Conservation (phyloP, 768 basidiomycete species). For the Boletus subcaerulescens region DNA sequence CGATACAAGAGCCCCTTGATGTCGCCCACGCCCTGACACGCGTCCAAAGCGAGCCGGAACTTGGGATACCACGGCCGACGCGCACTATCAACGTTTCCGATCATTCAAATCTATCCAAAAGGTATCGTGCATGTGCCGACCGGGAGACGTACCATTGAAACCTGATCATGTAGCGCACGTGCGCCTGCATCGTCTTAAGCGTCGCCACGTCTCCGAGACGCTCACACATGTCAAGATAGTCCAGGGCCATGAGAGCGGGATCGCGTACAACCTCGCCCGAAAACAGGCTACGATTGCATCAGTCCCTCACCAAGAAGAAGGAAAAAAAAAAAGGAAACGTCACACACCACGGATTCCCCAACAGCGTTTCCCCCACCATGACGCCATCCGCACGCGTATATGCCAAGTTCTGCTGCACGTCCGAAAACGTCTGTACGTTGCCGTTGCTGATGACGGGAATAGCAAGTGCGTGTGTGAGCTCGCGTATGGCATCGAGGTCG, state of each 20-base stretch:
- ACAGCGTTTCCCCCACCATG: conserved; percentile 79
- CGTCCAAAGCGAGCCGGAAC: conserved; percentile 46
- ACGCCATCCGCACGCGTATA: conserved; percentile 66
- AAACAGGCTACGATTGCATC: conserved; percentile 51
- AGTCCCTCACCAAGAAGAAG: neutral
- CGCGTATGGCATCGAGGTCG: conserved; percentile 57
- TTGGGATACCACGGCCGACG: conserved; percentile 56
- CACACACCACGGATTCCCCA: conserved; percentile 70
- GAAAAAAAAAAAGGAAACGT: too few species aligned
- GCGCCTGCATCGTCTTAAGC: conserved; percentile 52
- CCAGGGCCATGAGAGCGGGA: conserved; percentile 63
- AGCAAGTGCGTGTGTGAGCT: conserved; percentile 47
- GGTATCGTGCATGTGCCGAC: too few species aligned
- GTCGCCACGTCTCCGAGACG: conserved; percentile 48
- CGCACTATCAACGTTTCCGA: conserved; percentile 22
- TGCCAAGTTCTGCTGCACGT: conserved; percentile 51
- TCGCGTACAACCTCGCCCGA: conserved; percentile 47
- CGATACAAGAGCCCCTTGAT: conserved; percentile 43
- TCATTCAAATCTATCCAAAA: too few species aligned
- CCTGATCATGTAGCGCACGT: conserved; percentile 65
- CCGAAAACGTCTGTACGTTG: conserved; percentile 61
- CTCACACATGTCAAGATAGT: conserved; percentile 64
- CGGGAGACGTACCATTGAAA: conserved; percentile 55
- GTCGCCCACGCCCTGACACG: conserved; percentile 43
- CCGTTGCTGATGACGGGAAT: conserved; percentile 77